Base-by-base conservation (phyloP, 1,284 basidiomycete genomes). In the Moesziomyces globuligerus region DNA sequence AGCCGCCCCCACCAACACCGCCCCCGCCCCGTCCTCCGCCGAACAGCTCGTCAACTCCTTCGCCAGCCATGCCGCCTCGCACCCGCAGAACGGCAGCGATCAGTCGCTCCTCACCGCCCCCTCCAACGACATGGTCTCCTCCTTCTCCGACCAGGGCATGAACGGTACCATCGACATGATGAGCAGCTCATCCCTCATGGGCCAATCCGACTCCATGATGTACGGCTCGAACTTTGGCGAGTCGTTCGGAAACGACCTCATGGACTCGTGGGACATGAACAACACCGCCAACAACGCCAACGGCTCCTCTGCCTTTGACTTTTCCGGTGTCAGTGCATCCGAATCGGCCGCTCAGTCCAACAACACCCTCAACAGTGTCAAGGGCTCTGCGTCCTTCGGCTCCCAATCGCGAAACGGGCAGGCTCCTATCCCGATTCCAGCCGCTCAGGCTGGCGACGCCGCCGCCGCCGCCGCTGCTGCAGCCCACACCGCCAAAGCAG, bases 121-220 rank as follows among this genome's bases (percentile, higher is more conserved):
- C 17, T 28, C 39, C 46, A 54, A 47, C 38, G 64, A 51, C 48
- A 56, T 72, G 56, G 25, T 48, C 20, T 23, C 52, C 10, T 60
- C 70, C 40, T 68, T 64, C 47, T 60, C 65, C 21, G 70, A 60
- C 11, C 65, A 59, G 13, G 68, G 57, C 20, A 39, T 61, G n/a
- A 48, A 51, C 32, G 25, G 43, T 25, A 44, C 43, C 17, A 39
- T 68, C 38, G 64, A 72, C 48, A 62, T 72, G 47, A 62, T 67
- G 58, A 37, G 38, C 28, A 45, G 58, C 36, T 56, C 57, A 13
- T 25, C 48, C 1, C 49, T 65, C 46, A 65, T 71, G 61, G 59
- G 53, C 36, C 67, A 60, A 39, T 61, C 61, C 53, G 51, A 59
- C 40, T 69, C 66, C 34, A 46, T 62, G 37, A 48, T 69, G 40